A percentile compares a stretch with the other conserved stretches of the same genome.
These are phyloP conservation scores for Yamadazyma taylorii DNA, from an alignment of 1,139 yeast species.

Conservation along the genomic window DNA sequence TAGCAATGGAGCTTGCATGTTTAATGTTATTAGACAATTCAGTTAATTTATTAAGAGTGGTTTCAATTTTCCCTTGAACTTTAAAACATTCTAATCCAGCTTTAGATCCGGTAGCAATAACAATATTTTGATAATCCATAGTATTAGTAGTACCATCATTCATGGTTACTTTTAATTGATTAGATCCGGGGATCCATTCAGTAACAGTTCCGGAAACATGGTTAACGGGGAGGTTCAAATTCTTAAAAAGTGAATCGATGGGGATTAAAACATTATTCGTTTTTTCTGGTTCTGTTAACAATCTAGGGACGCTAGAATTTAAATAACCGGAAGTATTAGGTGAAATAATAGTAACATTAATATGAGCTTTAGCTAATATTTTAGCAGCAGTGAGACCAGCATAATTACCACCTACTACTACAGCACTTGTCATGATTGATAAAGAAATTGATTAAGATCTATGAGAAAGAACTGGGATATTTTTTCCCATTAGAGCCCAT, in stretches of 20 bases:
- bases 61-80: constrained; percentile 15
- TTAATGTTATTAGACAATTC: constrained; percentile 14
- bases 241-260: constrained; percentile 10
- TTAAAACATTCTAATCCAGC: constrained; percentile 21
- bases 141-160: constrained; percentile 10
- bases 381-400: constrained; percentile 28
- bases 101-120: constrained; percentile 28
- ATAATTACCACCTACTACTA: constrained; percentile 38
- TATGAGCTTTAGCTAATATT: constrained; percentile 4
- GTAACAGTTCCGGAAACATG: constrained; percentile 20
- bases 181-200: constrained; percentile 14
- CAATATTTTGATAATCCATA: constrained; percentile 24
- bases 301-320: constrained; percentile 25
- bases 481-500: too few species aligned
- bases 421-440: constrained; percentile 14
- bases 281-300: constrained; percentile 22
- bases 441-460: too few species aligned
- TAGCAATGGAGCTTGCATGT: constrained; percentile 22
- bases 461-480: too few species aligned
- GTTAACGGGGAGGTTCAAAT: constrained; percentile 3
- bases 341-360: constrained; percentile 15
- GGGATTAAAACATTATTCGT: constrained; percentile 17
- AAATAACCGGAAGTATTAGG: constrained; percentile 21
- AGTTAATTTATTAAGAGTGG: constrained; percentile 13
- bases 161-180: constrained; percentile 12